Evolutionary conservation across 2,329 filamentous ascomycete species (phyloP), one percentile per base, ranked within the genome.

Genomic region (Chaetomium sp.): DNA sequence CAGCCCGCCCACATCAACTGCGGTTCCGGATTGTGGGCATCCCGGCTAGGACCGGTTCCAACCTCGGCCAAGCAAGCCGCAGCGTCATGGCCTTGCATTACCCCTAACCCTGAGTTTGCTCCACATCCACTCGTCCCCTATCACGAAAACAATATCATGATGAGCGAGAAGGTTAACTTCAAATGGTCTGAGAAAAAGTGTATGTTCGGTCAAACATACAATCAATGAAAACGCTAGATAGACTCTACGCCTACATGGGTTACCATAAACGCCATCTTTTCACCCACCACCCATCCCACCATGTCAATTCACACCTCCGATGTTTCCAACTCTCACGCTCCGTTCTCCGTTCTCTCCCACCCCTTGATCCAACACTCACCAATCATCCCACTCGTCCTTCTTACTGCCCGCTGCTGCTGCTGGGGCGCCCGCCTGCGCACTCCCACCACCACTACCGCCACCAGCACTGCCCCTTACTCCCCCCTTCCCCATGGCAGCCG

Each of bases 321-420:
- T 27, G 19, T 27, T 27, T 27, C 19, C 19, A 27, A 27, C 19
- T 27, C 19, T 27, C 19, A 27, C 19, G 3, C 19, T 27, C 19
- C 19, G 19, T 27, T 27, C 19, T 27, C 19, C 19, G 19, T 27
- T 27, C 19, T 27, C 19, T 27, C 19, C 19, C 3, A 27, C 19
- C 19, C 19, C 19, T 27, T 27, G 42, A 44, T 7, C 6, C 14
- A 9, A 10, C 32, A 42, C 36, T 59, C 71, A 83, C 80, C 80
- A 84, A 61, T 83, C 81, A 69, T 85, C 82, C 82, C 82, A 86
- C 57, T 84, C 80, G 62, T 85, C 82, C 54, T 78, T 76, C 64
- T 74, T 74, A 66, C 74, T 72, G 54, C 69, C 67, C 11, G 68
- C 62, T 61, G 68, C 64, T 33, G 68, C 68, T 37, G 5, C 36